Evolutionary conservation across 78 protist species (phyloP).

Genomic region (Emiliania huxleyi): DNA sequence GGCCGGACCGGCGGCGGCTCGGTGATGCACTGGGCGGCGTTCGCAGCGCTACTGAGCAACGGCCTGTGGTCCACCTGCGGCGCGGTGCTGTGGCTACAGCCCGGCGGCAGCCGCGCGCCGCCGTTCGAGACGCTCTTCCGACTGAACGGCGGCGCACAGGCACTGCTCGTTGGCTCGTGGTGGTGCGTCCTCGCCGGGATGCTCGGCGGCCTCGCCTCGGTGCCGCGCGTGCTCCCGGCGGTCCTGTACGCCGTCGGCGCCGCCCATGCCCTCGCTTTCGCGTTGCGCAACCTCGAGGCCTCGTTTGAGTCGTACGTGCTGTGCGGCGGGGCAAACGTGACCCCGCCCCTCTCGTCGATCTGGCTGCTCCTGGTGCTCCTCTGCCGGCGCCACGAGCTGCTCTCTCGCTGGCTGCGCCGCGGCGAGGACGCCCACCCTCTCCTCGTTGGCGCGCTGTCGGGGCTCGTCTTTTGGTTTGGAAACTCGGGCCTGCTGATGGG

Average conservation of each 20-base stretch:
- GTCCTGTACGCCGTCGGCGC: neutral
- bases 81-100: neutral
- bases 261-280: neutral
- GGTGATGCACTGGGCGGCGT: neutral
- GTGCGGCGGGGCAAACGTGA: neutral
- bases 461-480: neutral
- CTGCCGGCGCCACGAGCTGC: neutral
- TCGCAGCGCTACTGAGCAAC: neutral
- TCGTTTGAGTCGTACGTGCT: neutral
- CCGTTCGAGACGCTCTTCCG: neutral
- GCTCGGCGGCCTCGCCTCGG: neutral
- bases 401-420: neutral
- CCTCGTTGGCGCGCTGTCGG: neutral
- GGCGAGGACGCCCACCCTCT: neutral
- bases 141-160: neutral
- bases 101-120: neutral
- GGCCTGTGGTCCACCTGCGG: neutral
- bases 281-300: neutral
- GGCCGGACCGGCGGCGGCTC: neutral
- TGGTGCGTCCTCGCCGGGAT: neutral
- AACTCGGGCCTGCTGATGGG: neutral
- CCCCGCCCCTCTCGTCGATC: neutral
- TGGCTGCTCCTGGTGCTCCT: neutral
- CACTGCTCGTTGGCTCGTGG: neutral
- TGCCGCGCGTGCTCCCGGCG: neutral